Evolutionary conservation across 192 early-diverging fungal species (phyloP).

Genomic region (Rhizophagus sp.): DNA sequence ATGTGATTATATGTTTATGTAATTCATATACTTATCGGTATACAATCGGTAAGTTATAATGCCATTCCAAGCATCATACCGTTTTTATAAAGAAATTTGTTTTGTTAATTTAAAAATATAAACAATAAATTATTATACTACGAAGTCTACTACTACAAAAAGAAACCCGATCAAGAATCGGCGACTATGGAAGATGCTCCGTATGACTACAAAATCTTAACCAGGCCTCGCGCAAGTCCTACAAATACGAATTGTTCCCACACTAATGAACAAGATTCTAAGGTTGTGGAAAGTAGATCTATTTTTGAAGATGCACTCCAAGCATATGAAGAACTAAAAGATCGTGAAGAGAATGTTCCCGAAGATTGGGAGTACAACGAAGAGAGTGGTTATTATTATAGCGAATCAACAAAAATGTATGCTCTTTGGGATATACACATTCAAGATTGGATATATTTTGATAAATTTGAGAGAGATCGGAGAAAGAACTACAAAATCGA

Average conservation of each 20-base stretch:
- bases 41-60: background rate
- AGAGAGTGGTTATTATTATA: constrained; percentile 21
- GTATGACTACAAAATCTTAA: constrained; percentile 20
- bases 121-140: no score
- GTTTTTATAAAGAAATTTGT: background rate
- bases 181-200: constrained; percentile 23
- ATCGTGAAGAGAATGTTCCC: background rate
- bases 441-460: constrained; percentile 18
- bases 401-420: constrained; percentile 17
- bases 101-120: background rate
- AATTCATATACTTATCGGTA: background rate
- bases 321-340: constrained; percentile 29
- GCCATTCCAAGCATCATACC: background rate
- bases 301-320: constrained; percentile 21
- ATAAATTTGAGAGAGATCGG: background rate
- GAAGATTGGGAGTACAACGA: constrained; percentile 16
- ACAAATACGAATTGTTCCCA: background rate
- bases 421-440: constrained; percentile 7
- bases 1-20: background rate
- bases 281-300: background rate
- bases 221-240: background rate
- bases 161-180: constrained; percentile 8
- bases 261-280: background rate
- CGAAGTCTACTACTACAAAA: background rate
- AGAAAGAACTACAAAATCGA: background rate